These are phyloP conservation scores for Aspergillus kassunensis DNA, from an alignment of 495 filamentous ascomycete genomes.

Conservation along the genomic window DNA sequence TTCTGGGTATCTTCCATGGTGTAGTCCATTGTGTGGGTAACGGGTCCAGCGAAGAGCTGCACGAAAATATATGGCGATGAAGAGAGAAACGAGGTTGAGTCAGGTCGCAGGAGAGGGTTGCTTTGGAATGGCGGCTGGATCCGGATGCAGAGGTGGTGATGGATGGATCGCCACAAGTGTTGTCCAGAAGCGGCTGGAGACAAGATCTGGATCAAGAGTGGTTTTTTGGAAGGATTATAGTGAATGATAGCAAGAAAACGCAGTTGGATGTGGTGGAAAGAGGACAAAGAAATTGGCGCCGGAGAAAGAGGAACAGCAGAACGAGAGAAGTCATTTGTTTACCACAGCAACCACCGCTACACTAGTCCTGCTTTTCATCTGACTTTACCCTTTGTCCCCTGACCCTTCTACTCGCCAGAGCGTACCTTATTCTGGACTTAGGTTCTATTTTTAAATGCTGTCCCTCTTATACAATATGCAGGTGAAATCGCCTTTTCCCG, in stretches of 20 bases:
- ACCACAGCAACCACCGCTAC: slow-evolving; percentile 6
- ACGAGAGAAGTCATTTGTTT: slow-evolving; percentile 2
- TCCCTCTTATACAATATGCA: no score
- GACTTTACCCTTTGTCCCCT: no score
- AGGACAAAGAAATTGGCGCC: slow-evolving; percentile 1
- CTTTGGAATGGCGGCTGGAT: slow-evolving; percentile 42
- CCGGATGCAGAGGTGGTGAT: slow-evolving; percentile 26
- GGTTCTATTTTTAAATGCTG: no score
- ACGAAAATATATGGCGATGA: slow-evolving; percentile 19
- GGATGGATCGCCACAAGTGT: slow-evolving; percentile 25
- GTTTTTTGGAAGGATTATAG: no score
- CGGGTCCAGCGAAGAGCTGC: no score
- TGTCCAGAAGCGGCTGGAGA: slow-evolving; percentile 4
- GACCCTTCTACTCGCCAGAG: no score
- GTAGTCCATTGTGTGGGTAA: slow-evolving; percentile 60
- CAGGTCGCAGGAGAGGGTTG: slow-evolving; percentile 33
- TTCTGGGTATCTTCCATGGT: slow-evolving; percentile 70
- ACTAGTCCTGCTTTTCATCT: no score
- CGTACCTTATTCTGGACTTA: no score
- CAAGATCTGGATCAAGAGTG: background rate
- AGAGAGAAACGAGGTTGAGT: slow-evolving; percentile 33
- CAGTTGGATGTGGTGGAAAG: background rate
- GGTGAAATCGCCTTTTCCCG: no score
- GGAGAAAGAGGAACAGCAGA: background rate
- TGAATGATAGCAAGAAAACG: background rate